These are phyloP conservation scores for Fusarium sambucinum DNA, from an alignment of 2,329 filamentous ascomycete species.

Conservation along the genomic window DNA sequence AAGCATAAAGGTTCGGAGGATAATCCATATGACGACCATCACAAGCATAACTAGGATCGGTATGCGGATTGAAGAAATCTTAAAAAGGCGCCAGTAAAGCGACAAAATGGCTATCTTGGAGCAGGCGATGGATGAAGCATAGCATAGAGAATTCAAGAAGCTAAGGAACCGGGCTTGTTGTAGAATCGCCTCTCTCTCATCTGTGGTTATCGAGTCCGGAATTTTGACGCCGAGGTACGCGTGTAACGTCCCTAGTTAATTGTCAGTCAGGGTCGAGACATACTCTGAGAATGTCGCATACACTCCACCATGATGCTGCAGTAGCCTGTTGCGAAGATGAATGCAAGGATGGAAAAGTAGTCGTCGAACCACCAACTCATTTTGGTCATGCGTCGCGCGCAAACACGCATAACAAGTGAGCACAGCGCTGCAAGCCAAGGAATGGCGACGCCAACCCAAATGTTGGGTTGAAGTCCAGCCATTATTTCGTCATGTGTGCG, in stretches of 20 bases:
- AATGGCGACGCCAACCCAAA: conserved; percentile 37
- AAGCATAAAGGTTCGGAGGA: conserved; percentile 49
- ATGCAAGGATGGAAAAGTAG: conserved; percentile 38
- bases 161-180: conserved; percentile 29
- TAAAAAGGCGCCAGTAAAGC: conserved; percentile 51
- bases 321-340: conserved; percentile 39
- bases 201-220: conserved; percentile 10
- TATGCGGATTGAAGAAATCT: conserved; percentile 42
- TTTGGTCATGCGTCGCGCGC: conserved; percentile 42
- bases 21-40: conserved; percentile 45
- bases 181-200: conserved; percentile 20
- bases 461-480: conserved; percentile 41
- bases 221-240: conserved; percentile 39
- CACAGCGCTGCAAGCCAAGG: conserved; percentile 42
- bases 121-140: conserved; percentile 46
- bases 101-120: conserved; percentile 48
- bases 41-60: conserved; percentile 46
- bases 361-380: conserved; percentile 44
- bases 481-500: conserved; percentile 17
- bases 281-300: neutral
- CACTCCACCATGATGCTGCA: conserved; percentile 38
- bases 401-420: conserved; percentile 32
- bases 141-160: conserved; percentile 37
- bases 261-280: neutral
- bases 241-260: conserved; percentile 31